Evolutionary conservation across 805 yeast species (phyloP), one percentile per base, ranked within the genome.

Genomic region (Myxozyma mucilagina): DNA sequence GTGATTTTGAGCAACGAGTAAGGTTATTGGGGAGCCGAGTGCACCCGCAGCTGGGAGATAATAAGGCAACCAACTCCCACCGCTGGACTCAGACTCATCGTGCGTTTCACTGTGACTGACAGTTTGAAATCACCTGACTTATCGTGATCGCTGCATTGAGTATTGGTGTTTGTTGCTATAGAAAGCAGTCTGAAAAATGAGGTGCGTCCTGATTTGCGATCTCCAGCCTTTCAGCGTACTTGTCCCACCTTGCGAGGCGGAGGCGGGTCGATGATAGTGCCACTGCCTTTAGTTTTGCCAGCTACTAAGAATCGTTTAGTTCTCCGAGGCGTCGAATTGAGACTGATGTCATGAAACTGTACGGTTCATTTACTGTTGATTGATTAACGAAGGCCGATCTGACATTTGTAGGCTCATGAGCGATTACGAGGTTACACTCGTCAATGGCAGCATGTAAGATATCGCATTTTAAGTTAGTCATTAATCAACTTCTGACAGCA

Each of bases 301-400:
- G 5, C 1, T 36, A 4, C 34, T 16, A 36, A 49, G 35, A 43
- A 36, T 24, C 6, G 29, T 44, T 53, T 47, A 82, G 87, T 72
- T 83, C 88, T 6, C 87, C 88, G 38, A 86, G 84, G 69, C 80
- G 90, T 72, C 81, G 96, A 52, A 92, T 94, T 67, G 97, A 92
- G 72, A 89, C 94, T 34, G 99, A 93, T 74, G 97, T 93, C 50
- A 91, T 90, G 97, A 94, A 92, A 74, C 80, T 93, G 82, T 88
- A 74, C 71, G 87, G 4, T 80, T 14, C 18, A n/a, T 6, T 32
- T 52, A 34, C 31, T 13, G 20, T 13, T 16, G 14, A n/a, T 10
- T 34, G 29, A 45, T 29, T n/a, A 32, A 13, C 7, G 44, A 16
- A 24, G 13, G 9, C 11, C 4, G 8, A 16, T 14, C 16, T 36